phyloP scores from a whole-genome alignment of 176 grass and related monocot species.

The Cymbopogon citratus region DNA sequence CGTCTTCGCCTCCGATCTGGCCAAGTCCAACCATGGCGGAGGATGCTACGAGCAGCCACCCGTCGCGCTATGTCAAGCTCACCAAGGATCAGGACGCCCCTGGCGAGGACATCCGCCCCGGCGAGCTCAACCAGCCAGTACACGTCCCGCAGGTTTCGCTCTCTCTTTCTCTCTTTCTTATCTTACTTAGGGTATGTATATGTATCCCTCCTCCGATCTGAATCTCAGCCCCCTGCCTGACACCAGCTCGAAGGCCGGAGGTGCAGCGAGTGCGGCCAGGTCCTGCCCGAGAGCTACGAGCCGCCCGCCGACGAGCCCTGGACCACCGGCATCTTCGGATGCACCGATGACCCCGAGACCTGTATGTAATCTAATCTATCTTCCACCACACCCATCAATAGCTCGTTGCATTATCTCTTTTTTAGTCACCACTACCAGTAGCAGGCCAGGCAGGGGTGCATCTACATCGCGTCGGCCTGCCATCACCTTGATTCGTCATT shows the following conservation, averaged over 20 bases:
- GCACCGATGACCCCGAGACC: slow-evolving; percentile 62
- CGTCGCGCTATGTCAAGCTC: slow-evolving; percentile 84
- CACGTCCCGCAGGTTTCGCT: slow-evolving; percentile 63
- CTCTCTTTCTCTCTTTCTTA: not conserved
- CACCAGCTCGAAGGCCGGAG: slow-evolving; percentile 61
- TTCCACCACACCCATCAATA: not conserved
- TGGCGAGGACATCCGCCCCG: slow-evolving; percentile 69
- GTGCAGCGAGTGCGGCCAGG: slow-evolving; percentile 71
- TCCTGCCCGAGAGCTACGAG: slow-evolving; percentile 68
- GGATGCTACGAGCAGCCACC: slow-evolving; percentile 28
- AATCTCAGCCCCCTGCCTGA: not conserved
- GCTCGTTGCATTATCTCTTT: no score
- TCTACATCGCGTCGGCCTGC: no score
- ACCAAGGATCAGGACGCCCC: slow-evolving; percentile 86
- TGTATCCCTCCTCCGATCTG: not conserved
- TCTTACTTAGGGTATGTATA: not conserved
- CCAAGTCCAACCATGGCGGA: slow-evolving; percentile 51
- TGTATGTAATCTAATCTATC: slow-evolving; percentile 38
- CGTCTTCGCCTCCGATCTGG: not conserved
- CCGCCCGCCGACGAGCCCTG: slow-evolving; percentile 81
- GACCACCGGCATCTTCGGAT: slow-evolving; percentile 77
- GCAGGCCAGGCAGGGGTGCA: no score
- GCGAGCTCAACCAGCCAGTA: slow-evolving; percentile 92
- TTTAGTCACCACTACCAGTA: not conserved
- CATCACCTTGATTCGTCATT: not conserved